These are phyloP conservation scores for Musa troglodytarum DNA, from an alignment of 176 grass and related monocot genomes.

Conservation along the genomic window DNA sequence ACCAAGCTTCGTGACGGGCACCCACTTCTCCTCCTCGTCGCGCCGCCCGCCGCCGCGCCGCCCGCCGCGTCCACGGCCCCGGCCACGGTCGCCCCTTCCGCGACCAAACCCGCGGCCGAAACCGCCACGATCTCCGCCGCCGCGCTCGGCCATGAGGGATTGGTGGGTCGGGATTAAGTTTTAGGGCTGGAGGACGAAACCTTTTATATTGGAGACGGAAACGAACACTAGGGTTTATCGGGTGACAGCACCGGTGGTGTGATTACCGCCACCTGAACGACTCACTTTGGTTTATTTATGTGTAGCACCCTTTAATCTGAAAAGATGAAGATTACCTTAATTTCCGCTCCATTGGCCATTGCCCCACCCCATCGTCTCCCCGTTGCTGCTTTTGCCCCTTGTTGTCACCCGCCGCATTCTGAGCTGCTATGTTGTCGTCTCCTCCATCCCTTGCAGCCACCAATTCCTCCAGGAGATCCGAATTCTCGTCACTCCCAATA, in stretches of 20 bases:
- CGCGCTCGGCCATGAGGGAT: neutral
- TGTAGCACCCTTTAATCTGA: no score
- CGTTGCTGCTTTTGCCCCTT: no score
- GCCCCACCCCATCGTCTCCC: no score
- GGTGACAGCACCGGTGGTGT: neutral
- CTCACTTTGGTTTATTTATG: no score
- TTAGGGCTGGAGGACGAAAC: neutral
- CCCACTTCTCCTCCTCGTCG: constrained; percentile 18
- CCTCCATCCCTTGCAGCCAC: no score
- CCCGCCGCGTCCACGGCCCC: neutral
- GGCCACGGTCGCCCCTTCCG: neutral
- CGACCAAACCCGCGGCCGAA: neutral
- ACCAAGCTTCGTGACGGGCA: constrained; percentile 16
- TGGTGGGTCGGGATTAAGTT: neutral
- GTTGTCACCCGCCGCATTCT: no score
- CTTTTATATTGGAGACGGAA: neutral
- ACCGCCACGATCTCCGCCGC: neutral
- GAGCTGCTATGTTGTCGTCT: no score
- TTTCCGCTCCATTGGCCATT: no score
- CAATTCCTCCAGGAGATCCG: no score
- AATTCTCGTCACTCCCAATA: no score
- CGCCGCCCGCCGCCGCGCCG: neutral
- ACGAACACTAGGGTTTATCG: neutral
- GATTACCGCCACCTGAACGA: neutral
- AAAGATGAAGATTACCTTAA: no score